phyloP scores from a whole-genome alignment of 75 land plant species.

The Picea sitchensis region DNA sequence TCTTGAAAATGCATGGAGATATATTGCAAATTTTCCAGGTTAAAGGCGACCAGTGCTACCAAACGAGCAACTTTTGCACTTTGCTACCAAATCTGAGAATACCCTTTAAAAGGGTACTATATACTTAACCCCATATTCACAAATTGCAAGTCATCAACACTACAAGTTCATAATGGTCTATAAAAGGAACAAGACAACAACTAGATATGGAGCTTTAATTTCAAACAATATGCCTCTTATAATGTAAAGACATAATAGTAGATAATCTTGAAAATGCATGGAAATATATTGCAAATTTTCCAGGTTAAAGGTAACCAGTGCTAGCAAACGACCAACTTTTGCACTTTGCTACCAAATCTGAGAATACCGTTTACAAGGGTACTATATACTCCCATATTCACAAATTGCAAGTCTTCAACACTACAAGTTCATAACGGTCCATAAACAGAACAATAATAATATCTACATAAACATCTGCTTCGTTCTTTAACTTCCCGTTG shows the following conservation, averaged over 20 bases:
- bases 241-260: no score
- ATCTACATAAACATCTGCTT: slow-evolving; percentile 68
- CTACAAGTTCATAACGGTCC: slow-evolving; percentile 61
- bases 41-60: neutral
- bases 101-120: neutral
- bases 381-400: slow-evolving; percentile 50
- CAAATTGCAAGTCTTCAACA: slow-evolving; percentile 80
- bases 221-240: neutral
- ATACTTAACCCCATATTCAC: slow-evolving; percentile 68
- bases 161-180: slow-evolving; percentile 61
- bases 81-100: neutral
- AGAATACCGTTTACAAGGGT: neutral
- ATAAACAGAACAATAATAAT: slow-evolving; percentile 62
- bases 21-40: neutral
- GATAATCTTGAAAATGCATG: neutral
- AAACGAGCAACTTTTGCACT: neutral
- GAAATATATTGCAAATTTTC: neutral
- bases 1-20: neutral
- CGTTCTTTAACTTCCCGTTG: slow-evolving; percentile 50
- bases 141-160: slow-evolving; percentile 78
- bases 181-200: slow-evolving; percentile 18
- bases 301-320: neutral
- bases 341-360: neutral
- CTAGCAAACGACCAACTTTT: neutral
- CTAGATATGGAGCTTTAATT: neutral